Percentiles rank a stretch among this genome's conserved stretches.
Evolutionary conservation across 345 rosid genomes (phyloP).

Genomic region (Lepidium africanum): DNA sequence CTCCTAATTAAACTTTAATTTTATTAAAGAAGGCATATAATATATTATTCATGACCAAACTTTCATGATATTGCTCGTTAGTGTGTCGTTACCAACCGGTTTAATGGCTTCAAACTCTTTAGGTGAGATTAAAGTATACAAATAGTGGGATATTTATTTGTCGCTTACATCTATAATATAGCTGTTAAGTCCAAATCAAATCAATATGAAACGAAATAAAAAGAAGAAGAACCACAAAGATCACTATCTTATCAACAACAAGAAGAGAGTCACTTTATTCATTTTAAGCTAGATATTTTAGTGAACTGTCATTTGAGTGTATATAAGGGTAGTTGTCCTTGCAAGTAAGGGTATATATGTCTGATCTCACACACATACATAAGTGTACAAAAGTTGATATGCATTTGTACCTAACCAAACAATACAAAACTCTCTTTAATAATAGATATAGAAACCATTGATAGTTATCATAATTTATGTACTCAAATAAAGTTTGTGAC

Average conservation of each 20-base stretch:
- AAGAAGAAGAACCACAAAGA: slow-evolving; percentile 9
- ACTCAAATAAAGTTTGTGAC: slow-evolving; percentile 9
- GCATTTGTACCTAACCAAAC: slow-evolving; percentile 21
- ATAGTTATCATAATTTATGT: slow-evolving; percentile 6
- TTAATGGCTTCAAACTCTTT: slow-evolving; percentile 7
- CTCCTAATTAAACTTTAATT: too few relatives aligned
- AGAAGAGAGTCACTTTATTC: slow-evolving; percentile 1
- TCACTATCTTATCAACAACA: slow-evolving; percentile 22
- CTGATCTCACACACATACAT: background rate
- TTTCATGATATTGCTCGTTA: slow-evolving; percentile 8
- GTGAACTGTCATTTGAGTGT: slow-evolving; percentile 12
- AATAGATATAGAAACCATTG: background rate
- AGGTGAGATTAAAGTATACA: background rate
- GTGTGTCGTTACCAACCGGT: background rate
- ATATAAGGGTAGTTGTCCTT: slow-evolving; percentile 24
- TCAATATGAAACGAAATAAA: background rate
- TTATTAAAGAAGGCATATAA: too few relatives aligned
- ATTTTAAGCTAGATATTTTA: slow-evolving; percentile 5
- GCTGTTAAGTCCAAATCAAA: background rate
- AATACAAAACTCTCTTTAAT: slow-evolving; percentile 4
- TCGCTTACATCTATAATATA: background rate
- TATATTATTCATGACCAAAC: background rate
- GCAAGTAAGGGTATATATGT: slow-evolving; percentile 17
- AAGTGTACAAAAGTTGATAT: slow-evolving; percentile 18
- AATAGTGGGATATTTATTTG: background rate